These are phyloP conservation scores for Cercophora sp. DNA, from an alignment of 495 filamentous ascomycete species.

Conservation along the genomic window DNA sequence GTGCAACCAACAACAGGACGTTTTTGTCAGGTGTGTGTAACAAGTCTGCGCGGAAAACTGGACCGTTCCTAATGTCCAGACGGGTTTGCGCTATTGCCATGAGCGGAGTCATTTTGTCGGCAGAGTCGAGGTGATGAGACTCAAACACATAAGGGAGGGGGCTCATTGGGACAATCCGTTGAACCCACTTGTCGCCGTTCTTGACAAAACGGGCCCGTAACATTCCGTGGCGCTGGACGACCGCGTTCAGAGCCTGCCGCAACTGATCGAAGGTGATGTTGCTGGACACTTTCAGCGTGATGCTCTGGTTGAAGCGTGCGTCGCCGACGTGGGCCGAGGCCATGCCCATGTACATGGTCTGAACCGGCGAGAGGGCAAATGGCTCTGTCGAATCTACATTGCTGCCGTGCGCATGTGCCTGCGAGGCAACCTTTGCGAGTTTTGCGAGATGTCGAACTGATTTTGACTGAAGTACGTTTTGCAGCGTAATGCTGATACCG, in stretches of 20 bases:
- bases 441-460: constrained; percentile 23
- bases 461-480: constrained; percentile 27
- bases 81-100: constrained; percentile 15
- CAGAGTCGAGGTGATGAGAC: constrained; percentile 16
- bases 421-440: constrained; percentile 15
- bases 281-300: constrained; percentile 46
- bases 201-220: constrained; percentile 50
- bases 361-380: constrained; percentile 59
- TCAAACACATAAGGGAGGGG: constrained; percentile 17
- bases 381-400: constrained; percentile 39
- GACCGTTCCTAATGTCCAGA: constrained; percentile 30
- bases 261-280: constrained; percentile 34
- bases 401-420: neutral
- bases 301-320: constrained; percentile 61
- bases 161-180: constrained; percentile 19
- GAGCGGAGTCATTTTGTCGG: constrained; percentile 2
- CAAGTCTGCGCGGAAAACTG: constrained; percentile 38
- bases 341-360: constrained; percentile 52
- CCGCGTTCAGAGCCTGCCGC: constrained; percentile 39
- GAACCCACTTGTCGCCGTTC: constrained; percentile 21
- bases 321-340: constrained; percentile 39
- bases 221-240: constrained; percentile 58
- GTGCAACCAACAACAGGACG: constrained; percentile 49
- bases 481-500: constrained; percentile 18
- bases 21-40: constrained; percentile 35